Evolutionary conservation across 129 eudicot genomes (phyloP).

Genomic region (Chrysanthemum seticuspe): DNA sequence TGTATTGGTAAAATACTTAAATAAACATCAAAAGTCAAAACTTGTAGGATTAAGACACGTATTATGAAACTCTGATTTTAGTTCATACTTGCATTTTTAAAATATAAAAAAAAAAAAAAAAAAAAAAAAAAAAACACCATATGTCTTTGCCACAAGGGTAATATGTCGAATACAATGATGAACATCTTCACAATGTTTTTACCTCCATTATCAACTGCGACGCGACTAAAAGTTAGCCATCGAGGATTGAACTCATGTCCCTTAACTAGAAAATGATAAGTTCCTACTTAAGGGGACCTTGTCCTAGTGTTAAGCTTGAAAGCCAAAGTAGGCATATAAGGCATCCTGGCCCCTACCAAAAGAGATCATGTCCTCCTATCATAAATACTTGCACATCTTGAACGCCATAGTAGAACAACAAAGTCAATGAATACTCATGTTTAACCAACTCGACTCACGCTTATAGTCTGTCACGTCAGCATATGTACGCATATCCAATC

Average conservation of each 20-base stretch:
- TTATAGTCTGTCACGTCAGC: not conserved
- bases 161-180: too few species aligned
- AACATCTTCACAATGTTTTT: too few species aligned
- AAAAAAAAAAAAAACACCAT: too few species aligned
- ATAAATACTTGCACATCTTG: not conserved
- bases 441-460: not conserved
- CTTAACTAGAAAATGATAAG: not conserved
- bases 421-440: not conserved
- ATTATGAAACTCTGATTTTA: too few species aligned
- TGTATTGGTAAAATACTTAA: not conserved
- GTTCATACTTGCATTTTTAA: too few species aligned
- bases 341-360: constrained; percentile 9
- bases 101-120: too few species aligned
- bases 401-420: not conserved
- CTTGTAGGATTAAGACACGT: not conserved
- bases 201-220: too few species aligned
- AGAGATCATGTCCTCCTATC: not conserved
- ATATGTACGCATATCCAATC: not conserved
- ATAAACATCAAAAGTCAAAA: not conserved
- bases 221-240: too few species aligned
- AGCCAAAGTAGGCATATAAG: not conserved
- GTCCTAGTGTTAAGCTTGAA: not conserved
- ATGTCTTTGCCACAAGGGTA: too few species aligned
- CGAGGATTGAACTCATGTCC: too few species aligned
- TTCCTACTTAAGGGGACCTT: constrained; percentile 3